phyloP scores from a whole-genome alignment of 768 basidiomycete genomes.

The Serendipita sp. region DNA sequence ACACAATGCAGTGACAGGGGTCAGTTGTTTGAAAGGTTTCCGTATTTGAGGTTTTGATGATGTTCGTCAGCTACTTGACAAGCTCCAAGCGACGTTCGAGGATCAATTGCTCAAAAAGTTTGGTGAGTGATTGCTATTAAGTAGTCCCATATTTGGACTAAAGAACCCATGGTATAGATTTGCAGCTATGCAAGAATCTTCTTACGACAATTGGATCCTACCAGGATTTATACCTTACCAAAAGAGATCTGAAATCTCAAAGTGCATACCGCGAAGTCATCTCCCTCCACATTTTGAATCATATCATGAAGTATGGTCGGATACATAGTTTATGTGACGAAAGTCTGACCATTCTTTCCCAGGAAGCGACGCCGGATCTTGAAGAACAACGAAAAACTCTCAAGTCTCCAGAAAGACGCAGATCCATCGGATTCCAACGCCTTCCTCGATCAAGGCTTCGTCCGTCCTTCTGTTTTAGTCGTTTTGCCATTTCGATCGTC shows the following conservation, averaged over 20 bases:
- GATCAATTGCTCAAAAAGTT: constrained; percentile 34
- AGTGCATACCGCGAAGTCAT: constrained; percentile 48
- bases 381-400: constrained; percentile 88
- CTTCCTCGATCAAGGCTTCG: constrained; percentile 89
- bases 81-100: constrained; percentile 39
- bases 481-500: constrained; percentile 84
- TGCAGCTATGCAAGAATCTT: constrained; percentile 46
- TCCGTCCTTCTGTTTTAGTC: constrained; percentile 83
- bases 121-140: constrained; percentile 26
- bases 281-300: constrained; percentile 70
- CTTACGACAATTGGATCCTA: constrained; percentile 50
- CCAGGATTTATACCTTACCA: constrained; percentile 62
- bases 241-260: constrained; percentile 47
- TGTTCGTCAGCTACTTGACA: constrained; percentile 34
- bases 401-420: constrained; percentile 43
- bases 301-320: constrained; percentile 63
- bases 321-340: background rate
- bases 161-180: constrained; percentile 24
- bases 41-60: background rate
- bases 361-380: constrained; percentile 83
- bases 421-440: constrained; percentile 49
- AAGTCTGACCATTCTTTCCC: background rate
- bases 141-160: background rate
- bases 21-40: constrained; percentile 7
- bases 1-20: constrained; percentile 15